Base-by-base conservation (phyloP, 306 rosid species). In the Aeschynomene evenia region DNA sequence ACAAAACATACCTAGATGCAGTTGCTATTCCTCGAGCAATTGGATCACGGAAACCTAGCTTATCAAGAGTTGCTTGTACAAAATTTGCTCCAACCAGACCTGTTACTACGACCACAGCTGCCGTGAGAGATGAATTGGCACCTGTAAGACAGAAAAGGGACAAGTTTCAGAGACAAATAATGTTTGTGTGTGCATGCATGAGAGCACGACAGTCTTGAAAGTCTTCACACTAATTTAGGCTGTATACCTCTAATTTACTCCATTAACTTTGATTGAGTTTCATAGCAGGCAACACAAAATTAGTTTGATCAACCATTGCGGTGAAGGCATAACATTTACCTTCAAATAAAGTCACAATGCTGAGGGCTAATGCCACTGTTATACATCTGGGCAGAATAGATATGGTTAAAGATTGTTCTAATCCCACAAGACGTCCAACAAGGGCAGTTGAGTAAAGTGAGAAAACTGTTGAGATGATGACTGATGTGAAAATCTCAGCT, bases 11-110 rank as follows among this genome's bases (percentile, higher is more conserved):
- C 98, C 97, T 93, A 24, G 98, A 93, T 68, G 98, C 98, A 59
- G 98, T 88, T 73, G 98, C 98, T 73, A 93, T 93, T 57, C 98
- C 98, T 66, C 97, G 86, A 49, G 97, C 97, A 55, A 93, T 93
- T 23, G 98, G 98, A 70, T 93, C 98, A 4, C 86, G 86, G 16
- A 93, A 90, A 13, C 82, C 59, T 63, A 93, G 82, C 62, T 76
- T 88, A 81, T 90, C 98, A 13, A 90, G 94, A 0, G 91, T 68
- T 67, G 88, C 89, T 80, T 85, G 98, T 68, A 87, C 97, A 77
- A 94, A 94, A 80, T 94, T 94, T 57, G 98, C 98, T 58, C 98
- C 98, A 53, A 88, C 90, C 58, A 90, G 83, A 66, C 97, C 98
- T 63, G 98, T 94, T 51, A 86, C 83, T 5, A 94, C 98, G n/a